These are phyloP conservation scores for Sporothrix dimorphospora DNA, from an alignment of 2,329 filamentous ascomycete genomes.

Conservation along the genomic window DNA sequence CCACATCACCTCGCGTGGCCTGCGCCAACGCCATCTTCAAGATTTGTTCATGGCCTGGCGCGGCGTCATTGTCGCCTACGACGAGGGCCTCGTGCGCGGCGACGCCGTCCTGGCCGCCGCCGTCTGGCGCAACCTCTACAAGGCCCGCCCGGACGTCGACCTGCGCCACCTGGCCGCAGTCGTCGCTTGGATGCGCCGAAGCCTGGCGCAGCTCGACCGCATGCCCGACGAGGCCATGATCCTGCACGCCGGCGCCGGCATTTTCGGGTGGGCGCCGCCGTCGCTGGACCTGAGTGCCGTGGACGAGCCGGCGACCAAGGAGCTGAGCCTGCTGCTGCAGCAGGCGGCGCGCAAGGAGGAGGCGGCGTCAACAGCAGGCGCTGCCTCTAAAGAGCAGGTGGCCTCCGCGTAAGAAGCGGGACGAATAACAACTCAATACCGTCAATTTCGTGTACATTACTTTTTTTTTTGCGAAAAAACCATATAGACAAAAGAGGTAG, in stretches of 20 bases:
- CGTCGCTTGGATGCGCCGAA: constrained; percentile 59
- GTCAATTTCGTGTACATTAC: neutral
- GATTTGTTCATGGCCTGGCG: constrained; percentile 95
- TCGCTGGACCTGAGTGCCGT: constrained; percentile 45
- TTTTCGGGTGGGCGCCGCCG: constrained; percentile 49
- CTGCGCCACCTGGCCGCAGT: constrained; percentile 55
- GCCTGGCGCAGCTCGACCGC: constrained; percentile 53
- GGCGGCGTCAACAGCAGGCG: neutral
- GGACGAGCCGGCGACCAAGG: constrained; percentile 45
- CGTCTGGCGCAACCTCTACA: constrained; percentile 92
- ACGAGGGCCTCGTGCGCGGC: constrained; percentile 76
- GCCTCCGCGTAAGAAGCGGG: neutral
- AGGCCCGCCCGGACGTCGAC: constrained; percentile 61
- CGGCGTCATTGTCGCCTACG: constrained; percentile 80
- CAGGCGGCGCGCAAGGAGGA: constrained; percentile 25
- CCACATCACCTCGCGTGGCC: constrained; percentile 62
- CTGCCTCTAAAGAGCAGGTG: constrained; percentile 7
- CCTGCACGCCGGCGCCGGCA: constrained; percentile 39
- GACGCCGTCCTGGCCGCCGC: constrained; percentile 79
- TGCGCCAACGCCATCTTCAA: constrained; percentile 72
- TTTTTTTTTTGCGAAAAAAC: neutral
- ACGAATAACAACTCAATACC: too few species aligned
- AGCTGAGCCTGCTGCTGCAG: constrained; percentile 43
- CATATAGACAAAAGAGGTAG: constrained; percentile 11
- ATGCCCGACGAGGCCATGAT: constrained; percentile 50